Percentiles rank a stretch among this genome's conserved stretches.
phyloP scores from a whole-genome alignment of 768 basidiomycete species.

The Kwoniella mangroviensis region DNA sequence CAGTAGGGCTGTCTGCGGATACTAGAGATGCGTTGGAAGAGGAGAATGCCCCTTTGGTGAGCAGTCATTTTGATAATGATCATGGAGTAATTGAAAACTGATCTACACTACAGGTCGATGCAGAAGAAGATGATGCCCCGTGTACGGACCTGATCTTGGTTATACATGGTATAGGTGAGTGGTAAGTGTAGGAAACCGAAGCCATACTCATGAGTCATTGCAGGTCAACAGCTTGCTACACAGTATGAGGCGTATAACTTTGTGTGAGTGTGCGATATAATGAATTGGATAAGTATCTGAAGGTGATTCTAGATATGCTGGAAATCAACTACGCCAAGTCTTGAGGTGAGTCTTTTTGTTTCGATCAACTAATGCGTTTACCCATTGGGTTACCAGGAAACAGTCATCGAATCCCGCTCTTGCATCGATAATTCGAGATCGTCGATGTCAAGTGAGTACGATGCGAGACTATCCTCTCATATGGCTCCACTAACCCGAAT shows the following conservation, averaged over 20 bases:
- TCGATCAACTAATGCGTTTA: slow-evolving; percentile 7
- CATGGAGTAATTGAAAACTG: slow-evolving; percentile 7
- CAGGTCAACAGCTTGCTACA: slow-evolving; percentile 58
- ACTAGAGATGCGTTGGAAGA: slow-evolving; percentile 49
- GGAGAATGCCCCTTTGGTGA: slow-evolving; percentile 53
- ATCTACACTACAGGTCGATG: slow-evolving; percentile 35
- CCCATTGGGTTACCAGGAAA: slow-evolving; percentile 42
- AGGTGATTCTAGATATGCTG: slow-evolving; percentile 48
- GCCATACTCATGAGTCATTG: not conserved
- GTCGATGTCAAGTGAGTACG: slow-evolving; percentile 55
- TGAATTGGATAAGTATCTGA: not conserved
- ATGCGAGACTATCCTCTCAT: too few relatives aligned
- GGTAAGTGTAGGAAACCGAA: slow-evolving; percentile 13
- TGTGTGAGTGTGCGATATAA: slow-evolving; percentile 45
- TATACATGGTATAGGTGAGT: slow-evolving; percentile 61
- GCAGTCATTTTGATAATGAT: not conserved
- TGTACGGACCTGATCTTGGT: slow-evolving; percentile 61
- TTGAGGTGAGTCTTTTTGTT: slow-evolving; percentile 48
- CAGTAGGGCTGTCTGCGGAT: slow-evolving; percentile 18
- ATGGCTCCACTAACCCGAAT: not conserved
- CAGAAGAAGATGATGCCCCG: slow-evolving; percentile 51
- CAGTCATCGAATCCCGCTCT: slow-evolving; percentile 60
- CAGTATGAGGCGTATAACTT: slow-evolving; percentile 61
- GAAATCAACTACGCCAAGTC: slow-evolving; percentile 59
- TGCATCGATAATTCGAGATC: slow-evolving; percentile 59